Base-by-base conservation (phyloP, 176 grass and related monocot genomes). In the Eleusine indica region DNA sequence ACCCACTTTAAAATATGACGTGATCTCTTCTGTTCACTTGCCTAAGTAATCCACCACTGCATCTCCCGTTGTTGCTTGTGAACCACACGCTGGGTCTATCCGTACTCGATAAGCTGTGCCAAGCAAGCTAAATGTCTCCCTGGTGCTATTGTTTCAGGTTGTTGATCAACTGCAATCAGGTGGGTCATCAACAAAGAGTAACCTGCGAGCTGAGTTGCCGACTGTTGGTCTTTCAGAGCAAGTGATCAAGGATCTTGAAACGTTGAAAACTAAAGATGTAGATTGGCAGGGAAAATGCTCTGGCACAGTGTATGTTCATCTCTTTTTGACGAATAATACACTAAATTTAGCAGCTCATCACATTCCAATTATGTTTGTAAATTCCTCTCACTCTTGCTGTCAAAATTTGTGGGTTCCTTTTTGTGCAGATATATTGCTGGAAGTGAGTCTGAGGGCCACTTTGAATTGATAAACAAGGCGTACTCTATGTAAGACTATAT, bases 211-310 rank as follows among this genome's bases (percentile, higher is more conserved):
- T 28, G 93, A 98, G 46, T 78, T 98, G 29, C 96, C 93, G 5
- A 68, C 87, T 85, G 37, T 94, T 64, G 96, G 96, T 48, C 51
- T 84, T 29, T 79, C 70, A 9, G 86, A 86, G 35, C 40, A 56
- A 54, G 87, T 86, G 66, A 73, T 93, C 51, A 53, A 77, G 42
- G 87, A 95, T 22, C 93, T 98, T 66, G 80, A 98, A 85, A 71
- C 73, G 8, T 83, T 90, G 54, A 98, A 93, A 79, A 71, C 76
- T 66, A 93, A 85, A 68, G 96, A 98, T 82, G 85, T 88, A 49
- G 73, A 74, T 48, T 98, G 96, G 96, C 91, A 90, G 78, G 96
- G 96, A n/a, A 95, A 93, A 83, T 98, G 96, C 89, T 98, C 96
- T 14, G 93, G 96, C 68, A 98, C 93, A 69, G 96, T 98, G 96